phyloP scores from a whole-genome alignment of 2,329 filamentous ascomycete genomes.

The Macrophomina phaseolina region DNA sequence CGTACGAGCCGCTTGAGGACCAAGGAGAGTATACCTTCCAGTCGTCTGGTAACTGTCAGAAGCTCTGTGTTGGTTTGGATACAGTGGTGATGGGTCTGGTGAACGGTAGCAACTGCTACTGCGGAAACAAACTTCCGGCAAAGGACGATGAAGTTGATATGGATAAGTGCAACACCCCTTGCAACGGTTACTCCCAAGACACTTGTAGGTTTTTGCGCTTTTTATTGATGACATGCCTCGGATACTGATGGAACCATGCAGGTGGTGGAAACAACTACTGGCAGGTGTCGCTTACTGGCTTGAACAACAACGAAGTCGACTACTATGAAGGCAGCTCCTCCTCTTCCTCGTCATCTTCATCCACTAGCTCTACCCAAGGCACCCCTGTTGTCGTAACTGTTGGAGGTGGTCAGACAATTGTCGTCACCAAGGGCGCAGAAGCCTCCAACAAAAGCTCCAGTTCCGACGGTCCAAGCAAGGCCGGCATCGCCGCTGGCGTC shows the following conservation, averaged over 20 bases:
- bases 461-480: slow-evolving; percentile 64
- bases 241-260: slow-evolving; percentile 41
- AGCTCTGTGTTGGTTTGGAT: slow-evolving; percentile 53
- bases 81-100: slow-evolving; percentile 68
- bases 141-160: slow-evolving; percentile 59
- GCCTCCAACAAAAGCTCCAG: slow-evolving; percentile 48
- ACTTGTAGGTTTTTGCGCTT: slow-evolving; percentile 65
- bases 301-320: slow-evolving; percentile 46
- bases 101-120: slow-evolving; percentile 70
- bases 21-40: slow-evolving; percentile 59
- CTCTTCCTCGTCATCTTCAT: slow-evolving; percentile 30
- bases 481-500: slow-evolving; percentile 83
- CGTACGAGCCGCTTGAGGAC: slow-evolving; percentile 53
- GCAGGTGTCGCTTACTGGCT: slow-evolving; percentile 59
- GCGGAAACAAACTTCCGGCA: slow-evolving; percentile 72
- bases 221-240: slow-evolving; percentile 34
- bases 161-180: slow-evolving; percentile 67
- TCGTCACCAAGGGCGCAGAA: slow-evolving; percentile 45
- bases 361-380: slow-evolving; percentile 16
- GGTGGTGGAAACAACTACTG: slow-evolving; percentile 63
- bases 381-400: slow-evolving; percentile 38
- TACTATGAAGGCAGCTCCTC: slow-evolving; percentile 37
- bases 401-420: slow-evolving; percentile 40
- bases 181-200: slow-evolving; percentile 66
- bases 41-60: slow-evolving; percentile 61